These are phyloP conservation scores for Phytophthora pluvialis DNA, from an alignment of 352 stramenopile genomes.

Conservation along the genomic window DNA sequence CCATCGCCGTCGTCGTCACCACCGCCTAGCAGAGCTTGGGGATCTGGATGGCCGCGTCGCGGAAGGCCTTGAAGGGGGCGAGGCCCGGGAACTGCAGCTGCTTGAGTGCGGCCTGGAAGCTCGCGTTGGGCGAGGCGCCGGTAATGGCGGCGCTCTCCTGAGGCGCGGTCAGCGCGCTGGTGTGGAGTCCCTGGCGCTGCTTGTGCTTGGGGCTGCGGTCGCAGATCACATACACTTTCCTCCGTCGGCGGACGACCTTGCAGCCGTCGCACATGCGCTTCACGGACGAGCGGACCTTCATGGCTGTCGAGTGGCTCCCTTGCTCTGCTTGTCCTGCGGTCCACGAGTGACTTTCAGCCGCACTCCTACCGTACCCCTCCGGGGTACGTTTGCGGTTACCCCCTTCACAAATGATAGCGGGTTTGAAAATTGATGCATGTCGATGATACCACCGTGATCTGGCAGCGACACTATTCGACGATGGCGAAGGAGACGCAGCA, in stretches of 20 bases:
- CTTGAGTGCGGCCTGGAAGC: slow-evolving; percentile 93
- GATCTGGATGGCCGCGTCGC: slow-evolving; percentile 70
- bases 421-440: slow-evolving; percentile 13
- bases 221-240: slow-evolving; percentile 92
- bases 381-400: not conserved
- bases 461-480: not conserved
- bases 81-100: slow-evolving; percentile 94
- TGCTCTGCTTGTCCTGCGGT: slow-evolving; percentile 22
- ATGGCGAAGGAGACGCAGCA: slow-evolving; percentile 3
- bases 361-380: not conserved
- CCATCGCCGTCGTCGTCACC: not conserved
- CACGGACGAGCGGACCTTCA: slow-evolving; percentile 93
- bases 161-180: slow-evolving; percentile 48
- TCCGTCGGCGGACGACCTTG: slow-evolving; percentile 88
- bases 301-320: slow-evolving; percentile 39
- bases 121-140: slow-evolving; percentile 91
- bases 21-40: slow-evolving; percentile 66
- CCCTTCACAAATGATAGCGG: slow-evolving; percentile 8
- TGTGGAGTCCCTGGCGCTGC: slow-evolving; percentile 93
- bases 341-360: slow-evolving; percentile 31
- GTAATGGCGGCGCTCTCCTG: slow-evolving; percentile 28
- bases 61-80: slow-evolving; percentile 79
- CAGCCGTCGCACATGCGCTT: slow-evolving; percentile 93
- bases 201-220: slow-evolving; percentile 93
- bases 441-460: slow-evolving; percentile 15